Percentiles rank a stretch among this genome's conserved stretches.
phyloP scores from a whole-genome alignment of 2,329 filamentous ascomycete species.

The Endoconidiophora laricicola region DNA sequence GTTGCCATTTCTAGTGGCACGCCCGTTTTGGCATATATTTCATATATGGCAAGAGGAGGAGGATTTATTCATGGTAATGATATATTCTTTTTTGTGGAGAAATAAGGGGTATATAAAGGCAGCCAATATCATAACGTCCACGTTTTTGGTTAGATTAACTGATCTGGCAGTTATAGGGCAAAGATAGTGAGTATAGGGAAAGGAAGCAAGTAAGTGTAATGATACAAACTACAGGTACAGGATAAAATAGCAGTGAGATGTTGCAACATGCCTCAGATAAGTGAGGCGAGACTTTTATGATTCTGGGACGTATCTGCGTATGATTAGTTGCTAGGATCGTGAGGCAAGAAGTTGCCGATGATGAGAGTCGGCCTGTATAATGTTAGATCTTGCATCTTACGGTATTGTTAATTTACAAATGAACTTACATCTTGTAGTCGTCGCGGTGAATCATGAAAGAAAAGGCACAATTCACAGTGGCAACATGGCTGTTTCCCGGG shows the following conservation, averaged over 20 bases:
- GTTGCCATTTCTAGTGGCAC: neutral
- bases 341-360: constrained; percentile 89
- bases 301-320: neutral
- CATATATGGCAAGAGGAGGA: too few relatives aligned
- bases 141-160: neutral
- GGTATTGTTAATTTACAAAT: constrained; percentile 3
- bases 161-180: neutral
- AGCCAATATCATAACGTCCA: neutral
- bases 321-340: constrained; percentile 36
- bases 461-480: constrained; percentile 83
- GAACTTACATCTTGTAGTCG: constrained; percentile 80
- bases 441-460: constrained; percentile 93
- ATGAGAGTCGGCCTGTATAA: constrained; percentile 67
- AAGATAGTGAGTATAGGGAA: too few relatives aligned
- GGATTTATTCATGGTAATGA: too few relatives aligned
- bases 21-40: neutral
- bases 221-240: neutral
- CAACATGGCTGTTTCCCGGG: constrained; percentile 51
- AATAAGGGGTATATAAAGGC: too few relatives aligned
- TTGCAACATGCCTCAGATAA: too few relatives aligned
- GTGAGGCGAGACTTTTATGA: too few relatives aligned
- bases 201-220: neutral
- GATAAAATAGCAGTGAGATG: neutral
- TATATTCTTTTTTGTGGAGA: too few relatives aligned
- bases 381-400: neutral